Base-by-base conservation (phyloP, 805 yeast species). In the Yamadazyma takamatsuzukensis region DNA sequence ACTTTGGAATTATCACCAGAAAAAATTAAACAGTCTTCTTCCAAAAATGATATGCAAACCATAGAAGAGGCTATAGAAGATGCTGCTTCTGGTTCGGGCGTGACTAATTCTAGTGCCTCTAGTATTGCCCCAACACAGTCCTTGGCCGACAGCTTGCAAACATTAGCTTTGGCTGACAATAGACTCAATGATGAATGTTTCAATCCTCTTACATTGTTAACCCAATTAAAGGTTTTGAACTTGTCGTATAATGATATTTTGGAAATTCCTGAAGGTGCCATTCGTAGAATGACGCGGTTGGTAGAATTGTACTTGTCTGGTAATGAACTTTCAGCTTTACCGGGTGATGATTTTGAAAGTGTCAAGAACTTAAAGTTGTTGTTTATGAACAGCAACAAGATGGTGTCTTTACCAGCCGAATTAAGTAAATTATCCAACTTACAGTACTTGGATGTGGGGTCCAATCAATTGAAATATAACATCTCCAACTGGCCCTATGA, bases 401-500 rank as follows among this genome's bases (percentile, higher is more conserved):
- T 93, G 43, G 83, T 83, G 29, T 76, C 96, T 0, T 60, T 93
- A 27, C 97, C 98, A 0, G 82, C 96, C 0, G 98, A 90, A 51
- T 58, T 93, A 29, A 78, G 90, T 6, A 80, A 80, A 37, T 69
- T 88, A 28, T 51, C 60, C 1, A 70, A 74, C 16, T 61, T 93
- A 49, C 74, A 72, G 19, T 81, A 79, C 7, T 69, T 93, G 22
- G 99, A 93, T 61, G 93, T 86, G 12, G 95, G 97, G 3, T 84
- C 94, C 2, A 93, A 93, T 54, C 81, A 80, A 40, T 66, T 93
- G 58, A 84, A 88, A 49, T 93, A 93, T 58, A 93, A 93, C 48
- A 87, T 90, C 35, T 83, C 93, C 3, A 93, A 93, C 56, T 85
- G 88, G 74, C 94, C 93, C 11, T 90, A 86, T 52, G 98, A 93